Evolutionary conservation across 2,329 filamentous ascomycete genomes (phyloP), one percentile per base, ranked within the genome.

Genomic region (Atkinsonella texensis): DNA sequence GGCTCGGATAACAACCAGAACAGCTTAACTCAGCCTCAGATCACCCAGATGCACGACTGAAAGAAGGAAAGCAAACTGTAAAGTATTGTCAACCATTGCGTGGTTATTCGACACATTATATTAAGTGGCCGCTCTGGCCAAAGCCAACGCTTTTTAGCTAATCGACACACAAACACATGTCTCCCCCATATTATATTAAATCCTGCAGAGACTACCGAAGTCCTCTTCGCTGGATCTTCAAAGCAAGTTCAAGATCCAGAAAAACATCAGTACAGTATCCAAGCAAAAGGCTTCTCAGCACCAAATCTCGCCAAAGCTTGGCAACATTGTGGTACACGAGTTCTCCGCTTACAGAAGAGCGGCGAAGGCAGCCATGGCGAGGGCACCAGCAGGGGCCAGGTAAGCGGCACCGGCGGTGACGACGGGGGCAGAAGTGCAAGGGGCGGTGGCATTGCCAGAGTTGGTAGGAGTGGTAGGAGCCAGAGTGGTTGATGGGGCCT

Each of bases 341-440:
- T 8, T 8, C 4, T 8, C 28, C 28, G 28, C 28, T 51, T 52
- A 54, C 46, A 54, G 20, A 18, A 54, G 46, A 44, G 50, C 52
- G 20, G 50, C 56, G 40, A 48, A 53, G 11, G 54, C 49, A 45
- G 56, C 56, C 49, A 57, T 47, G 49, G 45, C 56, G 33, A 57
- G 35, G 17, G 48, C 54, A 23, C 56, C 56, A 12, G 54, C 54
- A 15, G 56, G 56, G 3, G 54, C 56, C 33, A 56, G 18, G 43
- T 54, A 18, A 33, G 56, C 45, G 39, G 56, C 56, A 33, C 56
- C 56, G 12, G 54, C 56, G 2, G 56, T 55, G 46, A 56, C 43
- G 35, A 44, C 15, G 11, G 56, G 52, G n/a, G 28, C 7, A 28
- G 46, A 20, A 8, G 33, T 33, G 32, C 12, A 38, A 23, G 53